Evolutionary conservation across 176 grass and related monocot species (phyloP).

Genomic region (Carex cristatella): DNA sequence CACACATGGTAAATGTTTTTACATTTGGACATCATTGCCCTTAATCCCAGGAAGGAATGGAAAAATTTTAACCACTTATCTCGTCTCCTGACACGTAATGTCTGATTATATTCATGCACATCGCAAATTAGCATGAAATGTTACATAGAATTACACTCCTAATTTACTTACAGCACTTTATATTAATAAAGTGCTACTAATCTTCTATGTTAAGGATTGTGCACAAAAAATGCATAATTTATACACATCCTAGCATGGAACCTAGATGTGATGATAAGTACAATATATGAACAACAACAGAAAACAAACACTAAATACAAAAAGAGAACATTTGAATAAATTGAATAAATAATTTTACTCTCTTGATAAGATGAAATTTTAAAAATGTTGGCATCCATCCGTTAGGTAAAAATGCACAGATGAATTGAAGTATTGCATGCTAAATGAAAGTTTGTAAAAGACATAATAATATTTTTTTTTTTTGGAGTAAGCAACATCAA

Average conservation of each 20-base stretch:
- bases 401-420: neutral
- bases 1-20: neutral
- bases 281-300: neutral
- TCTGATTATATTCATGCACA: neutral
- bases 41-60: neutral
- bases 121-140: neutral
- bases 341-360: neutral
- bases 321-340: neutral
- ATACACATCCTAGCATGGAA: neutral
- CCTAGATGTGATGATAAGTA: neutral
- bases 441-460: neutral
- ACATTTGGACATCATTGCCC: neutral
- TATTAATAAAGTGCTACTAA: neutral
- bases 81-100: neutral
- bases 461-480: neutral
- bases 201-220: neutral
- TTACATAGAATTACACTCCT: neutral
- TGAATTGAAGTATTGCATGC: neutral
- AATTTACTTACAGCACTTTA: neutral
- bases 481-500: too few species aligned
- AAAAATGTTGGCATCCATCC: neutral
- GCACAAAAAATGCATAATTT: neutral
- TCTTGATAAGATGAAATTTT: neutral
- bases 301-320: neutral
- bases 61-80: neutral